A percentile compares a stretch with the other conserved stretches of the same genome.
Conservation (phyloP, 768 basidiomycete species). For the Xerocomellus intermedius region DNA sequence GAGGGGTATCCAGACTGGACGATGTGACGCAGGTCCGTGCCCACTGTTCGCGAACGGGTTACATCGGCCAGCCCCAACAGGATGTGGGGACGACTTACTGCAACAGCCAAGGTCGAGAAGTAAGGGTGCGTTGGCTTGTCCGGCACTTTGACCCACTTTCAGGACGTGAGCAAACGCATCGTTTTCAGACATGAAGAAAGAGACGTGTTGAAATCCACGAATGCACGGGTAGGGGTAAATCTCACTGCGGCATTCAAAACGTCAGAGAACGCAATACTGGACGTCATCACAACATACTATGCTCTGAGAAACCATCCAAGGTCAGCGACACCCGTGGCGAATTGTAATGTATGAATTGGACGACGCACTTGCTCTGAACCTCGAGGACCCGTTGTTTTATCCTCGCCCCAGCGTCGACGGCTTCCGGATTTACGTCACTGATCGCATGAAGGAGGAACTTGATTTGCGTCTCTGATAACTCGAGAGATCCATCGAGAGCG, state of each 20-base stretch:
- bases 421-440: not conserved
- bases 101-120: constrained; percentile 7
- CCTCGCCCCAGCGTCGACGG: not conserved
- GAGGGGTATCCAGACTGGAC: not conserved
- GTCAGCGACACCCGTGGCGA: not conserved
- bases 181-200: constrained; percentile 1
- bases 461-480: not conserved
- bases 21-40: constrained; percentile 4
- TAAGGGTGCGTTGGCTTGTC: not conserved
- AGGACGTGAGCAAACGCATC: not conserved
- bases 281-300: not conserved
- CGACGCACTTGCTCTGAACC: not conserved
- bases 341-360: not conserved
- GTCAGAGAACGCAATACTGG: not conserved
- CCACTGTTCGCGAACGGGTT: not conserved
- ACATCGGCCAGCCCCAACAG: not conserved
- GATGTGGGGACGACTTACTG: not conserved
- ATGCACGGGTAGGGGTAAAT: constrained; percentile 2
- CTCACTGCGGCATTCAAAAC: not conserved
- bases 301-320: not conserved
- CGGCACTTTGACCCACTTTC: not conserved
- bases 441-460: constrained; percentile 3
- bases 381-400: not conserved
- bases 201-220: not conserved
- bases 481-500: no score